These are phyloP conservation scores for Xylaria acuta DNA, from an alignment of 495 filamentous ascomycete genomes.

Conservation along the genomic window DNA sequence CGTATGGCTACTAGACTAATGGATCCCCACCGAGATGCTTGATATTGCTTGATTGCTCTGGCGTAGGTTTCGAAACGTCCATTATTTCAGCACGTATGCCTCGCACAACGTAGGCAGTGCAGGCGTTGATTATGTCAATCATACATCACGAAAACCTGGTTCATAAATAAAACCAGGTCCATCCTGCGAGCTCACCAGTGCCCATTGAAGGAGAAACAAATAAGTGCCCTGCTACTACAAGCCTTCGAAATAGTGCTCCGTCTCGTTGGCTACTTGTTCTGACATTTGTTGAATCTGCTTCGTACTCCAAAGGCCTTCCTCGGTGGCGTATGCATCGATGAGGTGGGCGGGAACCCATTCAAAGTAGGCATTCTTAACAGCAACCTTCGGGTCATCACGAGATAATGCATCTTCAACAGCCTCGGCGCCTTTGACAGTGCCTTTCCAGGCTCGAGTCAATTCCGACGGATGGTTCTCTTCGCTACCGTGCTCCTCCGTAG, in stretches of 20 bases:
- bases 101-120: too few relatives aligned
- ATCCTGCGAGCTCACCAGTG: not conserved
- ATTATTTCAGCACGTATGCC: not conserved
- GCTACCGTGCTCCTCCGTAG: slow-evolving; percentile 40
- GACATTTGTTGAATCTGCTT: slow-evolving; percentile 42
- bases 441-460: slow-evolving; percentile 55
- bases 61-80: not conserved
- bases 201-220: too few relatives aligned
- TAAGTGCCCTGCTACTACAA: slow-evolving; percentile 29
- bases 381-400: slow-evolving; percentile 10
- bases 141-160: not conserved
- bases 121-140: not conserved
- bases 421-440: slow-evolving; percentile 29
- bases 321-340: slow-evolving; percentile 64
- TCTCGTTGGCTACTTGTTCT: slow-evolving; percentile 36
- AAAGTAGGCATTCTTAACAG: slow-evolving; percentile 66
- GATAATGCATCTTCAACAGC: slow-evolving; percentile 26
- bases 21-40: too few relatives aligned
- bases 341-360: slow-evolving; percentile 65
- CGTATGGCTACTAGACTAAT: not conserved
- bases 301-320: slow-evolving; percentile 49
- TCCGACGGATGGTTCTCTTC: slow-evolving; percentile 57
- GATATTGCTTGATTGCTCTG: too few relatives aligned
- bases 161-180: too few relatives aligned
- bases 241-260: slow-evolving; percentile 40